phyloP scores from a whole-genome alignment of 257 asterid species.

The Ilex aquifolium region DNA sequence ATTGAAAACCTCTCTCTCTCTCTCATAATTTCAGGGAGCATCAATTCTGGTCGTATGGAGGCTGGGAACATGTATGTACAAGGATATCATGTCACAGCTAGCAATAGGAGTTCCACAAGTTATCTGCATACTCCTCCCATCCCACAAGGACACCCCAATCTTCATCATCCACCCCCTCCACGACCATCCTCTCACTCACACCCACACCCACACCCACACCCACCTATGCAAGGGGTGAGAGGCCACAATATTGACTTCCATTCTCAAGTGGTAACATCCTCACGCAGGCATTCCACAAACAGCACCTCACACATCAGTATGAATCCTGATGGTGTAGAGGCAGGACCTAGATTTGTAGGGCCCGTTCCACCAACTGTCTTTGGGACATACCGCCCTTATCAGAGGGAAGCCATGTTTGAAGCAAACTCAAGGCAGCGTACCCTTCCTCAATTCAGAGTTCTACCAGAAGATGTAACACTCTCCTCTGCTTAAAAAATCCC shows the following conservation, averaged over 20 bases:
- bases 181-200: no score
- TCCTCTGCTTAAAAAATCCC: conserved; percentile 3
- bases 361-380: conserved; percentile 52
- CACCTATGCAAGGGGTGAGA: conserved; percentile 43
- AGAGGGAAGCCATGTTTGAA: conserved; percentile 47
- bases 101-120: conserved; percentile 32
- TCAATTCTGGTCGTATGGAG: conserved; percentile 36
- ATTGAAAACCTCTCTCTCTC: neutral
- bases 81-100: conserved; percentile 39
- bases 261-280: conserved; percentile 42
- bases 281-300: conserved; percentile 31
- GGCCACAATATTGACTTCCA: conserved; percentile 41
- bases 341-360: conserved; percentile 40
- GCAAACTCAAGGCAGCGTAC: conserved; percentile 37
- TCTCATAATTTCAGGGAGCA: conserved; percentile 22
- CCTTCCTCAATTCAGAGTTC: conserved; percentile 60
- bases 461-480: conserved; percentile 66
- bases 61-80: conserved; percentile 38
- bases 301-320: conserved; percentile 24
- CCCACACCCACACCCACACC: conserved; percentile 30
- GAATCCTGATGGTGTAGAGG: conserved; percentile 40
- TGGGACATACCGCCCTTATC: conserved; percentile 48
- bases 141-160: conserved; percentile 39
- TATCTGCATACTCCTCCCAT: conserved; percentile 35
- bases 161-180: conserved; percentile 17